Conservation (phyloP, 306 rosid genomes). For the Lathyrus sativus region DNA sequence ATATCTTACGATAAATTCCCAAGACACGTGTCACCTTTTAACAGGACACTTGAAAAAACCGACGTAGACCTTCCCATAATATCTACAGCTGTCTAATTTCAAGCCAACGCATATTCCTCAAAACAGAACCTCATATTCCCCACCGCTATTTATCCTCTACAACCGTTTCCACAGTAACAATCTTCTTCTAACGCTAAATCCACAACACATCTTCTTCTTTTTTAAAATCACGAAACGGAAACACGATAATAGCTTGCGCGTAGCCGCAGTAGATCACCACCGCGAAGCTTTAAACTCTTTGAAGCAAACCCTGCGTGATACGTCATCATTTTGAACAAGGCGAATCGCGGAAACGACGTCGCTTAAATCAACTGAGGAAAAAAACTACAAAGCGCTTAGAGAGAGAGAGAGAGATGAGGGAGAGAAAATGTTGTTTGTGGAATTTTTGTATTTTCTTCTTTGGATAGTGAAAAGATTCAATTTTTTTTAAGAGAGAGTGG, state of each 20-base stretch:
- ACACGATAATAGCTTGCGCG: constrained; percentile 11
- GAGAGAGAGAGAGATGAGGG: neutral
- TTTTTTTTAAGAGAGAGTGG: constrained; percentile 26
- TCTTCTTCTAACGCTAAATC: neutral
- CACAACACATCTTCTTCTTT: neutral
- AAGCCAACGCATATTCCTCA: constrained; percentile 43
- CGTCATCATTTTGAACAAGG: constrained; percentile 22
- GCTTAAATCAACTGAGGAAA: constrained; percentile 1
- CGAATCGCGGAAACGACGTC: constrained; percentile 43
- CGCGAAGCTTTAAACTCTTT: neutral
- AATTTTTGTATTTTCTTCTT: neutral
- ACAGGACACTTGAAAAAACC: constrained; percentile 11
- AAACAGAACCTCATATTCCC: constrained; percentile 5
- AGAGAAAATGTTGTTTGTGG: neutral
- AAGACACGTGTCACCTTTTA: neutral
- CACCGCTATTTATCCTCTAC: neutral
- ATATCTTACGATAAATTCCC: neutral
- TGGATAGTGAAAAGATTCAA: constrained; percentile 10
- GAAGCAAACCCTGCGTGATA: neutral
- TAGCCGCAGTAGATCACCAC: constrained; percentile 13
- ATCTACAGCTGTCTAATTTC: constrained; percentile 23
- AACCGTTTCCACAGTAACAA: neutral
- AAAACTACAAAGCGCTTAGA: neutral
- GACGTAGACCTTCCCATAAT: constrained; percentile 35
- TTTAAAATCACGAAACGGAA: neutral